Evolutionary conservation across 495 filamentous ascomycete genomes (phyloP), one percentile per base, ranked within the genome.

Genomic region (Lepidopterella palustris): DNA sequence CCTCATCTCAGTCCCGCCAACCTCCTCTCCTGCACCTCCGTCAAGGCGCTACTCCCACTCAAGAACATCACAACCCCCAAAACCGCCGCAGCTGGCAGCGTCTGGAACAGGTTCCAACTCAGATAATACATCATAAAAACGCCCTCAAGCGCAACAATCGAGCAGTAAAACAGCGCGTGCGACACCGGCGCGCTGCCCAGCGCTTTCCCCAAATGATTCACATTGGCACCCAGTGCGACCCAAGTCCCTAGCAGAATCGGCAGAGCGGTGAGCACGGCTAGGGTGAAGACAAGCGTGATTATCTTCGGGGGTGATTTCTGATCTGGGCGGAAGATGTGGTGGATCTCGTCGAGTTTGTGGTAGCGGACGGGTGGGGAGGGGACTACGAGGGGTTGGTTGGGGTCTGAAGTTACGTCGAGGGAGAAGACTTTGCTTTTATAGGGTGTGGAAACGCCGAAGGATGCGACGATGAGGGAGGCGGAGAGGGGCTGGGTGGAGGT

Each of bases 111-210:
- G 65, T 85, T 96, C 93, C 92, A 97, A 64, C 76, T 86, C 28
- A 81, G 87, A 71, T 97, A 98, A 79, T 98, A 98, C 71, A 96
- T 72, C 79, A 91, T 91, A 76, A 97, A 97, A 63, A 96, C 82
- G 6, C 82, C 87, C 73, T 98, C 93, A 77, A 98, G 84, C 11
- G 84, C 82, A 25, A 96, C 32, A 59, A 98, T 82, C 8, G 89
- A 93, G 40, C 84, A 86, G 60, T 92, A 85, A 75, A 97, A 96
- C 45, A 87, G 68, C 40, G 82, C 76, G 68, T 97, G 90, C 8
- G 90, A 81, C 21, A 96, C 59, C 45, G 92, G 91, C 5, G 88
- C 87, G 21, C 77, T 77, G 50, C 81, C 73, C 49, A 95, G 72
- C 23, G 92, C 92, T 57, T 85, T 82, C 31, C 84, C 72, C 3